phyloP scores from a whole-genome alignment of 2,329 filamentous ascomycete genomes.

The Tolypocladium cylindrosporum region DNA sequence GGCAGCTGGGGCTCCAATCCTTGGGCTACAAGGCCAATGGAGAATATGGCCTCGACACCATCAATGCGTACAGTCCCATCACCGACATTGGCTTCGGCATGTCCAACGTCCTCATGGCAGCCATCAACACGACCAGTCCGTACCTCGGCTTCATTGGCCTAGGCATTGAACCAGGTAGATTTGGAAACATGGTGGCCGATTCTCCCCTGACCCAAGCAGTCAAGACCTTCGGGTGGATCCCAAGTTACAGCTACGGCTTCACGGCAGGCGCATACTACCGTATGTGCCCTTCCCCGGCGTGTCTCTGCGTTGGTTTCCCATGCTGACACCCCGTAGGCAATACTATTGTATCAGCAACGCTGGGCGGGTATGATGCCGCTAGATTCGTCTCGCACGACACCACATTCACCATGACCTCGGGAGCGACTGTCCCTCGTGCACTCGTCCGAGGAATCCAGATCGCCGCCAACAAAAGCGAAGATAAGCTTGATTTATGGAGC shows the following conservation, averaged over 20 bases:
- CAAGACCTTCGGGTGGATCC: conserved; percentile 48
- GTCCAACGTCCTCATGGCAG: conserved; percentile 35
- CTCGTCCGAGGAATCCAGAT: conserved; percentile 48
- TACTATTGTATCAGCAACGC: conserved; percentile 46
- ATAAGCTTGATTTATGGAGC: conserved; percentile 26
- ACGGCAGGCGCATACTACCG: conserved; percentile 67
- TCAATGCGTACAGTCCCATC: conserved; percentile 30
- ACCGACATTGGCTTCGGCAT: conserved; percentile 28
- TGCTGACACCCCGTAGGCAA: conserved; percentile 17
- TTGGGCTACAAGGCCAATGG: conserved; percentile 52
- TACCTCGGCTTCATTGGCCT: conserved; percentile 46
- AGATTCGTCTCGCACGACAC: conserved; percentile 52
- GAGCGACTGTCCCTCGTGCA: conserved; percentile 46
- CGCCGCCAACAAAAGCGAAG: conserved; percentile 17
- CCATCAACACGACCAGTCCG: conserved; percentile 45
- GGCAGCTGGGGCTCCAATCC: conserved; percentile 48
- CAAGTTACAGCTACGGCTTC: conserved; percentile 66
- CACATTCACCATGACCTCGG: conserved; percentile 46
- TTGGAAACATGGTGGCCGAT: conserved; percentile 37
- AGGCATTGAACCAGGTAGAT: conserved; percentile 44
- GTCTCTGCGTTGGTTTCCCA: background rate
- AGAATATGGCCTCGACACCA: conserved; percentile 48
- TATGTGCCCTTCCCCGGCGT: conserved; percentile 22
- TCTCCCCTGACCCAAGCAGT: conserved; percentile 47
- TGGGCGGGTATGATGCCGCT: conserved; percentile 60